Conservation (phyloP, 2,329 filamentous ascomycete species). For the Penicillium hesseltinei region DNA sequence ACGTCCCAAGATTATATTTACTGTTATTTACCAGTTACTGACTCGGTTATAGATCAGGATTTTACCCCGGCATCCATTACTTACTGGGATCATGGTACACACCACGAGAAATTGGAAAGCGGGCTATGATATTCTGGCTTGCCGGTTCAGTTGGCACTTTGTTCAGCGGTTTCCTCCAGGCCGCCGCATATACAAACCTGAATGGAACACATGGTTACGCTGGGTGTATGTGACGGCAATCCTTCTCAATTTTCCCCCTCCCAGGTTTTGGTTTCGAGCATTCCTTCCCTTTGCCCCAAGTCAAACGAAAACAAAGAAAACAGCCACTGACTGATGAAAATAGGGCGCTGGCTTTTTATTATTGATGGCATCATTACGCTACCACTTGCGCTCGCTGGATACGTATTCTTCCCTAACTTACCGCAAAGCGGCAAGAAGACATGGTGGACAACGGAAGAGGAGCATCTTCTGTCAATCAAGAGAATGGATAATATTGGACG, state of each 20-base stretch:
- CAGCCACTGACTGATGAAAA: not conserved
- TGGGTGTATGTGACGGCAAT: conserved; percentile 17
- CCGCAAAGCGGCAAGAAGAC: conserved; percentile 23
- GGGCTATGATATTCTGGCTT: conserved; percentile 26
- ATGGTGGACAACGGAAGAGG: conserved; percentile 26
- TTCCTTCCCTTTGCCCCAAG: not conserved
- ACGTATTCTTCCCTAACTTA: conserved; percentile 24
- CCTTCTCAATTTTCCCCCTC: not conserved
- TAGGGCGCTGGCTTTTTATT: conserved; percentile 29
- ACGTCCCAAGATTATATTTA: too few relatives aligned
- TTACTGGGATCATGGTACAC: conserved; percentile 29
- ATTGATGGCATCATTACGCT: conserved; percentile 29
- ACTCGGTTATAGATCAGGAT: conserved; percentile 15
- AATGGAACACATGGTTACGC: conserved; percentile 23
- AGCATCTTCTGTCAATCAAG: conserved; percentile 24
- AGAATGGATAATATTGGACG: conserved; percentile 40
- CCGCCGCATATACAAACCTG: conserved; percentile 25
- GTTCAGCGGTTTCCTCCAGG: conserved; percentile 26
- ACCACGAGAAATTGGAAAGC: conserved; percentile 24
- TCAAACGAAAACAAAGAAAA: not conserved
- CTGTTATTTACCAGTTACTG: not conserved
- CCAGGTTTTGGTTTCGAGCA: not conserved
- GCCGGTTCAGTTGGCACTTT: conserved; percentile 20
- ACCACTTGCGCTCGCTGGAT: conserved; percentile 24
- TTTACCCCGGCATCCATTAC: conserved; percentile 27